phyloP scores from a whole-genome alignment of 1,139 yeast genomes.

The Geotrichum histeridarum region DNA sequence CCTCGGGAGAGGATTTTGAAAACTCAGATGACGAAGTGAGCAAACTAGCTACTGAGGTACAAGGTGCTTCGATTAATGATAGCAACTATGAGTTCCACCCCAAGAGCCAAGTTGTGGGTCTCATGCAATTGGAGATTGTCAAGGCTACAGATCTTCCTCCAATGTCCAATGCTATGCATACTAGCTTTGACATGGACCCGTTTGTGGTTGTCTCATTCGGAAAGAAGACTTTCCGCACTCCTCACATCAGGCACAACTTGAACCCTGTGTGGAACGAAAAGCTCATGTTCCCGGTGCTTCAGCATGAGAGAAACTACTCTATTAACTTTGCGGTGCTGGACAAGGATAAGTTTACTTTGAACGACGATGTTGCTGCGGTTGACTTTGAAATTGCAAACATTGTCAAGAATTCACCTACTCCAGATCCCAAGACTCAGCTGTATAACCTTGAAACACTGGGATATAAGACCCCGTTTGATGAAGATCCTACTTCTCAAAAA shows the following conservation, averaged over 20 bases:
- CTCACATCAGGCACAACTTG: conserved; percentile 76
- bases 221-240: conserved; percentile 78
- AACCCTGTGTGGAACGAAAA: conserved; percentile 81
- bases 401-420: conserved; percentile 37
- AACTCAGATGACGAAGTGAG: conserved; percentile 13
- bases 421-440: conserved; percentile 32
- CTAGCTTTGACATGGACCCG: conserved; percentile 94
- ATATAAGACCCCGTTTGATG: conserved; percentile 4
- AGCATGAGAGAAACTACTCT: conserved; percentile 60
- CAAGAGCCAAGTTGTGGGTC: conserved; percentile 56
- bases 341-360: conserved; percentile 74
- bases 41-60: background rate
- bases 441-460: conserved; percentile 28
- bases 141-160: conserved; percentile 53
- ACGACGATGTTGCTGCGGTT: conserved; percentile 73
- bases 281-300: conserved; percentile 69
- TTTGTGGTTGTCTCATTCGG: conserved; percentile 91
- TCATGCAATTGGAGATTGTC: conserved; percentile 68
- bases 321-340: conserved; percentile 73
- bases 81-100: conserved; percentile 35
- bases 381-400: conserved; percentile 51
- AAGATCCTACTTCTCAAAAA: background rate
- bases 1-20: conserved; percentile 11
- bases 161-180: conserved; percentile 43
- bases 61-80: background rate